Evolutionary conservation across 805 yeast genomes (phyloP).

Genomic region (Yamadazyma akitaensis): DNA sequence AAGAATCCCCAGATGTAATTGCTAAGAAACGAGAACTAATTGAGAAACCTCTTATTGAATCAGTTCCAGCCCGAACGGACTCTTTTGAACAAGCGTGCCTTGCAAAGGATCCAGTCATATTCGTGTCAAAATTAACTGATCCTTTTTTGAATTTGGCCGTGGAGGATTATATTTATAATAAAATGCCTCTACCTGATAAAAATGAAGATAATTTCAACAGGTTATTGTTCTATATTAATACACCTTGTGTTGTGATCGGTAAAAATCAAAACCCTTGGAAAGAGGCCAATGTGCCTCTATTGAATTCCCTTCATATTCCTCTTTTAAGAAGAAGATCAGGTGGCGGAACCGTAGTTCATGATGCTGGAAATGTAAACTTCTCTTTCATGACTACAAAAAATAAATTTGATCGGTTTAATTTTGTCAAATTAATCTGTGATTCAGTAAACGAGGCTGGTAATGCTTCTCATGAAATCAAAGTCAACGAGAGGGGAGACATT

Average conservation of each 20-base stretch:
- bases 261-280: constrained; percentile 95
- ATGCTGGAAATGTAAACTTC: constrained; percentile 81
- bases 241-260: constrained; percentile 89
- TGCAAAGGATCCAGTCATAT: constrained; percentile 44
- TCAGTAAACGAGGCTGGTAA: constrained; percentile 23
- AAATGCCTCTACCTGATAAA: constrained; percentile 46
- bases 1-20: constrained; percentile 26
- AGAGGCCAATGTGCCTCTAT: constrained; percentile 64
- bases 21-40: constrained; percentile 16
- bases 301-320: constrained; percentile 53
- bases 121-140: constrained; percentile 55
- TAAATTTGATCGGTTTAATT: constrained; percentile 57
- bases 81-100: constrained; percentile 12
- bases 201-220: constrained; percentile 39
- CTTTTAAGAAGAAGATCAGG: constrained; percentile 80
- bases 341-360: constrained; percentile 97
- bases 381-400: constrained; percentile 71
- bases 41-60: background rate
- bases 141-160: constrained; percentile 79
- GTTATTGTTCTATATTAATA: constrained; percentile 69
- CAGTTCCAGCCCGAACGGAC: background rate
- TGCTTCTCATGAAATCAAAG: constrained; percentile 30
- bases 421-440: constrained; percentile 43
- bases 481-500: constrained; percentile 82
- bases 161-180: constrained; percentile 72